Conservation (phyloP, 495 filamentous ascomycete genomes). For the Achaetomiella virescens region DNA sequence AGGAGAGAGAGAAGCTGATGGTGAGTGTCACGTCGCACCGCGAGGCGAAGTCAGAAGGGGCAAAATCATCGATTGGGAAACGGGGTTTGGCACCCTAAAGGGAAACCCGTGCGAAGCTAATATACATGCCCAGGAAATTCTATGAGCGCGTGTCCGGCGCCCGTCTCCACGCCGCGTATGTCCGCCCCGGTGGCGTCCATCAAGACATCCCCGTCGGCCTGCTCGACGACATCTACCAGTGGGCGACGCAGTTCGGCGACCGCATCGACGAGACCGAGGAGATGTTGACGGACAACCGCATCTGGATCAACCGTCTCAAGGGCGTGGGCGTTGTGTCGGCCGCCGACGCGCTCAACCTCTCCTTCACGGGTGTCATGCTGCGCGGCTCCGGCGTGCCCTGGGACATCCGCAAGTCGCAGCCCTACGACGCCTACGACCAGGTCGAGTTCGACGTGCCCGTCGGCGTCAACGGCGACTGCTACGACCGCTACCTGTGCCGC, state of each 20-base stretch:
- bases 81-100: background rate
- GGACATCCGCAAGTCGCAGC: conserved; percentile 92
- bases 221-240: conserved; percentile 98
- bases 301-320: conserved; percentile 91
- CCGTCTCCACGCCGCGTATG: conserved; percentile 96
- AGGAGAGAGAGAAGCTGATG: conserved; percentile 99
- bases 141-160: conserved; percentile 98
- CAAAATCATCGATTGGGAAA: conserved; percentile 2
- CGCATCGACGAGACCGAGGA: conserved; percentile 99
- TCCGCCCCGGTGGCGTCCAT: conserved; percentile 92
- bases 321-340: conserved; percentile 88
- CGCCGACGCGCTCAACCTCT: conserved; percentile 88
- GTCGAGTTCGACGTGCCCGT: conserved; percentile 99
- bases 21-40: conserved; percentile 42
- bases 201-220: conserved; percentile 93
- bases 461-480: conserved; percentile 95
- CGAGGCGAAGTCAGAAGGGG: background rate
- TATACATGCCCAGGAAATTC: conserved; percentile 69
- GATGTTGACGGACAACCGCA: conserved; percentile 97
- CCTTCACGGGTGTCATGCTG: conserved; percentile 96
- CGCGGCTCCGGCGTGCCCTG: conserved; percentile 95
- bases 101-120: conserved; percentile 20
- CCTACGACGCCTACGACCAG: conserved; percentile 95
- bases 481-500: conserved; percentile 96
- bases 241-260: conserved; percentile 99